Evolutionary conservation across 768 basidiomycete species (phyloP).

Genomic region (Lactarius hatsudake): DNA sequence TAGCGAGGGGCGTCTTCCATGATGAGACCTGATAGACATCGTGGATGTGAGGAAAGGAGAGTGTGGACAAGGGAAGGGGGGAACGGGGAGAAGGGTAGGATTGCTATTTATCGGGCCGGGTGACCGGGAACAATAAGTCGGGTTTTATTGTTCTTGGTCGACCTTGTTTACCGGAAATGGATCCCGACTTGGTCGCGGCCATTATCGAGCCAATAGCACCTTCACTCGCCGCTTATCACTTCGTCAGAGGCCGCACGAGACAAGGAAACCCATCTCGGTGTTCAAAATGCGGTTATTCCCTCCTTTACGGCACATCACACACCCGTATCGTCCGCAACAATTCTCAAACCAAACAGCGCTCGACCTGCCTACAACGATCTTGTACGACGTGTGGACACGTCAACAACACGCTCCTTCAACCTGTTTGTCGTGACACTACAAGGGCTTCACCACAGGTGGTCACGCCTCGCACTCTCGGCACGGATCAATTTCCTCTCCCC

Average conservation of each 20-base stretch:
- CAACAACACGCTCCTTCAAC: slow-evolving; percentile 31
- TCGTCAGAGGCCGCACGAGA: slow-evolving; percentile 39
- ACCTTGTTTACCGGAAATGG: neutral
- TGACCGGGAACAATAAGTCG: slow-evolving; percentile 12
- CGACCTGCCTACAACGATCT: slow-evolving; percentile 25
- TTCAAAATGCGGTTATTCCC: slow-evolving; percentile 51
- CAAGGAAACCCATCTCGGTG: slow-evolving; percentile 41
- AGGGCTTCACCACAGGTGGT: neutral
- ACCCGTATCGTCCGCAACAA: slow-evolving; percentile 38
- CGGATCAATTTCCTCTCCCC: slow-evolving; percentile 7
- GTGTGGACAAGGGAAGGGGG: slow-evolving; percentile 15
- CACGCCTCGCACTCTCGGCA: slow-evolving; percentile 10
- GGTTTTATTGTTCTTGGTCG: neutral
- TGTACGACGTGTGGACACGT: slow-evolving; percentile 33
- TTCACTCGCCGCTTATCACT: slow-evolving; percentile 61
- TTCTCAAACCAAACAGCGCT: slow-evolving; percentile 27
- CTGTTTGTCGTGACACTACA: slow-evolving; percentile 9
- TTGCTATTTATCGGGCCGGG: slow-evolving; percentile 6
- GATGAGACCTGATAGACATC: slow-evolving; percentile 30
- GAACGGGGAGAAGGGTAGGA: slow-evolving; percentile 17
- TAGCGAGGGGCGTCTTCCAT: slow-evolving; percentile 38
- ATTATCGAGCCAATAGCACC: slow-evolving; percentile 51
- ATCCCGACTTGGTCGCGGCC: slow-evolving; percentile 43
- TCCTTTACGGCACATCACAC: slow-evolving; percentile 41
- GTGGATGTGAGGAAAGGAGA: slow-evolving; percentile 9